Conservation (phyloP, 2,329 filamentous ascomycete species). For the Fusarium succisae region DNA sequence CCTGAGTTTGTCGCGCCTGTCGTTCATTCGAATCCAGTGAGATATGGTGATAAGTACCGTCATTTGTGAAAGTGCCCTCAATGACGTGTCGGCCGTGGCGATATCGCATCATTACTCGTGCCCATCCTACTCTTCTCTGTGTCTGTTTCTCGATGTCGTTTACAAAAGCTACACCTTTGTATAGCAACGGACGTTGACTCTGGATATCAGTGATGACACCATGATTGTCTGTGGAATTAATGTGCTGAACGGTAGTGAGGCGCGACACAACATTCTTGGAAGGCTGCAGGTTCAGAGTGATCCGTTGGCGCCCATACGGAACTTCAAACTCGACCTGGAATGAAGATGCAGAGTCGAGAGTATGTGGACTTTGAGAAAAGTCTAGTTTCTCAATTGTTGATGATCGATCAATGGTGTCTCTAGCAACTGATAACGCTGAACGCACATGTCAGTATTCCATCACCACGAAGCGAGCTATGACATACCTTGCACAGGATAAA, state of each 20-base stretch:
- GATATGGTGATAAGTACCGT: slow-evolving; percentile 22
- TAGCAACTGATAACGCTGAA: slow-evolving; percentile 6
- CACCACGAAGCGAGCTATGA: accelerated
- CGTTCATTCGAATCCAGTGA: slow-evolving; percentile 24
- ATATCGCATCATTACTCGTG: slow-evolving; percentile 26
- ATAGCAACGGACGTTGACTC: slow-evolving; percentile 1
- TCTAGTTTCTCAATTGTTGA: slow-evolving; percentile 13
- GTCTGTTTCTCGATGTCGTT: background rate
- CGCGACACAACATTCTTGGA: slow-evolving; percentile 19
- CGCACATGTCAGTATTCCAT: background rate
- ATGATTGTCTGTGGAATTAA: background rate
- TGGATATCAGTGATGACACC: background rate
- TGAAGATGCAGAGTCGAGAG: background rate
- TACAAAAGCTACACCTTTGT: slow-evolving; percentile 16
- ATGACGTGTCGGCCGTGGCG: background rate
- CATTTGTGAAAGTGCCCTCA: slow-evolving; percentile 33
- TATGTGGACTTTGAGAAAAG: slow-evolving; percentile 5
- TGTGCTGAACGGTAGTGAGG: slow-evolving; percentile 17
- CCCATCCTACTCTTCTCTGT: slow-evolving; percentile 16
- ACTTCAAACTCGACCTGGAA: slow-evolving; percentile 27
- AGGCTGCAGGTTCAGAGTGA: slow-evolving; percentile 24
- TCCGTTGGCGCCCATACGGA: background rate
- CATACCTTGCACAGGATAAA: slow-evolving; percentile 9
- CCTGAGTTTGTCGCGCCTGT: background rate
- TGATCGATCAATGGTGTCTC: background rate